phyloP scores from a whole-genome alignment of 2,329 filamentous ascomycete species.

The Esteya vermicola region DNA sequence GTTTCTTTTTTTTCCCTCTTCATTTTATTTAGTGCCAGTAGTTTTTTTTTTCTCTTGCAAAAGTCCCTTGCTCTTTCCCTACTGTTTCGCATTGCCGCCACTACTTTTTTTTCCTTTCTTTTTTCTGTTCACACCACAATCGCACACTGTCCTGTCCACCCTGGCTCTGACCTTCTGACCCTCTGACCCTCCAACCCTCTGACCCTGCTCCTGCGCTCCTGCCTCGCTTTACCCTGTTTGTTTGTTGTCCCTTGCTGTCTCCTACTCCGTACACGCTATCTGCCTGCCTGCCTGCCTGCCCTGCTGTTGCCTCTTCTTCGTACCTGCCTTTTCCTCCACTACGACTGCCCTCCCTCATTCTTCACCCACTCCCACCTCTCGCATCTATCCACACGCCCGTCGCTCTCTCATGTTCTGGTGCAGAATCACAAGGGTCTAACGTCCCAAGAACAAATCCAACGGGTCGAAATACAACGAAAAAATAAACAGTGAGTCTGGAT shows the following conservation, averaged over 20 bases:
- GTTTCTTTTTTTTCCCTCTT: too few relatives aligned
- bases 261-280: too few relatives aligned
- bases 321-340: too few relatives aligned
- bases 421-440: conserved; percentile 3
- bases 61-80: not conserved
- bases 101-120: not conserved
- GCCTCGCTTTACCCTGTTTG: conserved; percentile 4
- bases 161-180: not conserved
- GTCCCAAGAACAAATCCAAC: not conserved
- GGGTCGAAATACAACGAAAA: not conserved
- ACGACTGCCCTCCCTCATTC: conserved; percentile 9
- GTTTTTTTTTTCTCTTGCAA: too few relatives aligned
- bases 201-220: conserved; percentile 2
- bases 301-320: too few relatives aligned
- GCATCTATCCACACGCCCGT: conserved; percentile 11
- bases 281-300: too few relatives aligned
- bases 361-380: conserved; percentile 11
- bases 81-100: not conserved
- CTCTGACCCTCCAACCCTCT: too few relatives aligned
- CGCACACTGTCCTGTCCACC: not conserved
- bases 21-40: too few relatives aligned
- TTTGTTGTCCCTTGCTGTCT: conserved; percentile 3
- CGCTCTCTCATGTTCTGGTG: conserved; percentile 5
- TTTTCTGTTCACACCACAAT: not conserved
- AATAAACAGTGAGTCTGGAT: too few relatives aligned